These are phyloP conservation scores for Gastrodia elata DNA, from an alignment of 106 monocot species.

Conservation along the genomic window DNA sequence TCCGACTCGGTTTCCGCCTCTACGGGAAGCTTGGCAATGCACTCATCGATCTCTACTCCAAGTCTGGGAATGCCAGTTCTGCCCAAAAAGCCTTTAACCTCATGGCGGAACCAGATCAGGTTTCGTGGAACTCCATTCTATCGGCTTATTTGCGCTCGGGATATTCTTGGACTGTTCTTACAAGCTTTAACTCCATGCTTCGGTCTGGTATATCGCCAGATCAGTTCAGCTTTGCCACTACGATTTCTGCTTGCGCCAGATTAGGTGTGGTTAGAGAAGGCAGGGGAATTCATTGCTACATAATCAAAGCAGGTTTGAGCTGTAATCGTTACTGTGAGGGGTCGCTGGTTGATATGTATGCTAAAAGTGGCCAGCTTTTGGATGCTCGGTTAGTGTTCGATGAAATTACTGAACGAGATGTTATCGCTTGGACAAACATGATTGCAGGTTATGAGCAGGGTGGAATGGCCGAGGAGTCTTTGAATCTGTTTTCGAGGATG, in stretches of 20 bases:
- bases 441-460: conserved; percentile 47
- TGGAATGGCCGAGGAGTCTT: conserved; percentile 29
- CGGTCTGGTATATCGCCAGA: conserved; percentile 15
- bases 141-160: conserved; percentile 25
- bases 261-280: conserved; percentile 18
- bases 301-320: conserved; percentile 33
- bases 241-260: conserved; percentile 34
- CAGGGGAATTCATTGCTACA: conserved; percentile 24
- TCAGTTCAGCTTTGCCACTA: conserved; percentile 43
- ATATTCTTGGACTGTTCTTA: conserved; percentile 17
- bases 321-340: conserved; percentile 37
- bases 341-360: conserved; percentile 53
- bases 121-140: conserved; percentile 44
- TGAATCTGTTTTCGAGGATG: conserved; percentile 45
- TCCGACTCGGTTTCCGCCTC: conserved; percentile 16
- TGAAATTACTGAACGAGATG: conserved; percentile 26
- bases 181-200: conserved; percentile 19
- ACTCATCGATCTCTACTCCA: conserved; percentile 48
- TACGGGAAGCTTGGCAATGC: conserved; percentile 20
- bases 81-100: conserved; percentile 22
- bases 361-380: conserved; percentile 23
- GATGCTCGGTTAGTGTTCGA: conserved; percentile 54
- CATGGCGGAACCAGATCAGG: conserved; percentile 10
- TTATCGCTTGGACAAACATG: conserved; percentile 62
- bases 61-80: conserved; percentile 30